These are phyloP conservation scores for Aspergillus coremiiformis DNA, from an alignment of 495 filamentous ascomycete genomes.

Conservation along the genomic window DNA sequence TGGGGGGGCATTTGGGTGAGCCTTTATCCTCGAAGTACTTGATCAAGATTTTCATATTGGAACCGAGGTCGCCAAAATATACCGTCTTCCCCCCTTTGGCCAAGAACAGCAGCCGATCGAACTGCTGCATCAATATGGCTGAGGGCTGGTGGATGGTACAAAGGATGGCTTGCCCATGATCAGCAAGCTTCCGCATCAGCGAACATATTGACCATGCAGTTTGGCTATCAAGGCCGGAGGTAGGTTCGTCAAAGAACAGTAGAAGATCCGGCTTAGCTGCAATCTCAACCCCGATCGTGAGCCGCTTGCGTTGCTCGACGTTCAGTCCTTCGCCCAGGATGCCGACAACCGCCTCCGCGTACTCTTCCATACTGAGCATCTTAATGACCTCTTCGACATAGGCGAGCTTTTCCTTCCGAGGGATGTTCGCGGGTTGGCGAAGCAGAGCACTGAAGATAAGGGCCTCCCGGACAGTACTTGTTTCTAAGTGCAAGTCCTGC, in stretches of 20 bases:
- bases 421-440: constrained; percentile 65
- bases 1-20: constrained; percentile 57
- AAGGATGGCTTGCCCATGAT: constrained; percentile 78
- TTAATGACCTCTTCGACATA: constrained; percentile 91
- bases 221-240: constrained; percentile 76
- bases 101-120: constrained; percentile 81
- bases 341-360: constrained; percentile 81
- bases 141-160: constrained; percentile 94
- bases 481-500: constrained; percentile 81
- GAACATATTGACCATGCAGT: constrained; percentile 79
- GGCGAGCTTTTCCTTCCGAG: constrained; percentile 66
- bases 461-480: constrained; percentile 75
- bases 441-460: constrained; percentile 77
- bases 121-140: constrained; percentile 83
- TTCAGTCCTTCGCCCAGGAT: constrained; percentile 83
- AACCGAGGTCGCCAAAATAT: constrained; percentile 78
- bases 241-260: constrained; percentile 85
- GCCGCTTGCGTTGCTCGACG: constrained; percentile 80
- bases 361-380: constrained; percentile 80
- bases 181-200: constrained; percentile 72
- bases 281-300: constrained; percentile 85
- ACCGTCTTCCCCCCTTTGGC: constrained; percentile 69
- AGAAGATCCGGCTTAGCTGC: constrained; percentile 77
- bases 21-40: constrained; percentile 75
- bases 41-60: constrained; percentile 61